Evolutionary conservation across 148 eudicot species (phyloP), one percentile per base, ranked within the genome.

Genomic region (Pouteria glomerata): DNA sequence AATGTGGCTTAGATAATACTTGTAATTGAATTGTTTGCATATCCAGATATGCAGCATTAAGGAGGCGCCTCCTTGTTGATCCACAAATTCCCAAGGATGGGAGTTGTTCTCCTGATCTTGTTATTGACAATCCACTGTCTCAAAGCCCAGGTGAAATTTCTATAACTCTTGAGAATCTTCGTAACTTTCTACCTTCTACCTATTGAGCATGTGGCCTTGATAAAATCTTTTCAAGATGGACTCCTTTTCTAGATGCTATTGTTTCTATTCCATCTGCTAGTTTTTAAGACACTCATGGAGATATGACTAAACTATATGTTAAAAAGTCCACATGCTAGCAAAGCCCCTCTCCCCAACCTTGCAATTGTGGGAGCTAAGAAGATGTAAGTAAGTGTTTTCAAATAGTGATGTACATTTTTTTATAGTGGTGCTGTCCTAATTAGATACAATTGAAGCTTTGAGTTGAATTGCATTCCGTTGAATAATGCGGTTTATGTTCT

Each of bases 111-210:
- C 80, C 85, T 21, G 85, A 88, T 89, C 83, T 81, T 66, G 83
- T 76, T 65, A 82, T 91, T 70, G 97, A 95, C 80, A 92, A 95
- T 66, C 99, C 99, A 14, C 74, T 95, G 27, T 95, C 99, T 23
- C 97, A 95, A 82, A 85, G 85, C 70, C 99, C 99, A 59, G 99
- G 99, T 88, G 0, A 35, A 47, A 30, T 74, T 57, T 66, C 41
- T 57, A 15, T 8, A 68, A 18, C 18, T 39, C 4, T 35, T 68
- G 31, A 30, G 41, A 8, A 29, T 30, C 16, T 57, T 24, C 26
- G 29, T 44, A 16, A 27, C 59, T n/a, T 35, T 31, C 4, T 23
- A 39, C 4, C 8, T 8, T 39, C 8, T 4, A 33, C 16, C 10
- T 15, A 16, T 52, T 12, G 34, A 72, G 18, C 42, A 13, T n/a